Evolutionary conservation across 305 asterid species (phyloP).

Genomic region (Solanum hybrid): DNA sequence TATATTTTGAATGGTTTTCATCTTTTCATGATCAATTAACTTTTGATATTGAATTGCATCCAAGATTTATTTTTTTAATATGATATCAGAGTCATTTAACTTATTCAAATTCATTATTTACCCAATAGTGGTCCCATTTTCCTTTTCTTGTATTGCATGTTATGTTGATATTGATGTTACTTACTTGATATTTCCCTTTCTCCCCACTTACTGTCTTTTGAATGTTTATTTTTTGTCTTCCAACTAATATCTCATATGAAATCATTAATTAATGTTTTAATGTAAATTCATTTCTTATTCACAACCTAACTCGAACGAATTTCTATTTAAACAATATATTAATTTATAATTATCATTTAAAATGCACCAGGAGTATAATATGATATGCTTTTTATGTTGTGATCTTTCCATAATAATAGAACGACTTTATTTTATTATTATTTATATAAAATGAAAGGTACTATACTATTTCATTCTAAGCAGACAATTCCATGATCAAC

Average conservation of each 20-base stretch:
- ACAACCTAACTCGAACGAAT: neutral
- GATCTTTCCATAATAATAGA: no score
- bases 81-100: no score
- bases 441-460: neutral
- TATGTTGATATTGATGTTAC: neutral
- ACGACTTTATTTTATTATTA: neutral
- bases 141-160: neutral
- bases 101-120: no score
- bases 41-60: no score
- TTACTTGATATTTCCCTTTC: neutral
- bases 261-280: neutral
- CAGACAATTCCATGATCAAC: neutral
- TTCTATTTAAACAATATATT: no score
- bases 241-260: neutral
- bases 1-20: no score
- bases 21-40: no score
- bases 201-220: neutral
- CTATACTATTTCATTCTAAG: neutral
- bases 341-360: no score
- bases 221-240: neutral
- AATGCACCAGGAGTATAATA: neutral
- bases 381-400: no score
- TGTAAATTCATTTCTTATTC: neutral
- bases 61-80: no score
- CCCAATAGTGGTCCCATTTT: no score